phyloP scores from a whole-genome alignment of 2,329 filamentous ascomycete species.

The Fusarium sp. region DNA sequence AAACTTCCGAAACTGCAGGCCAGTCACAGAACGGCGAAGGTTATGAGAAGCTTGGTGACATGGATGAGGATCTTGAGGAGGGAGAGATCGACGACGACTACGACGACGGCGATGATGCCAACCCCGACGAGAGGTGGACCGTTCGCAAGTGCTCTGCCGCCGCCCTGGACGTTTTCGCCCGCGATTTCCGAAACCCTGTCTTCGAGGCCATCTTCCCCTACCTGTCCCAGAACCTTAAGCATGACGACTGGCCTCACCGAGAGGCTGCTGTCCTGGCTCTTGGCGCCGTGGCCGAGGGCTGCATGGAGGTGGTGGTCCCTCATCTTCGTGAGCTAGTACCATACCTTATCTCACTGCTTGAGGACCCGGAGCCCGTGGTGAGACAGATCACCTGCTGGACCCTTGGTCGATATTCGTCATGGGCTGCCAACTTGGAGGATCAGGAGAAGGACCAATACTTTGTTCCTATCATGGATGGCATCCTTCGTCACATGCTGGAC shows the following conservation, averaged over 20 bases:
- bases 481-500: slow-evolving; percentile 94
- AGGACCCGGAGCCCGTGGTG: slow-evolving; percentile 89
- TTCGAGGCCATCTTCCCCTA: slow-evolving; percentile 95
- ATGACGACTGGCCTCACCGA: slow-evolving; percentile 89
- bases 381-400: slow-evolving; percentile 99
- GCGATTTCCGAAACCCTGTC: slow-evolving; percentile 87
- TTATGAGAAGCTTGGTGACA: slow-evolving; percentile 66
- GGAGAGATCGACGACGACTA: slow-evolving; percentile 85
- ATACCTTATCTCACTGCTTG: slow-evolving; percentile 87
- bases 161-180: slow-evolving; percentile 92
- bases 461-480: slow-evolving; percentile 96
- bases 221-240: slow-evolving; percentile 87
- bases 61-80: slow-evolving; percentile 85
- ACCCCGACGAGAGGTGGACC: slow-evolving; percentile 94
- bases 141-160: slow-evolving; percentile 97
- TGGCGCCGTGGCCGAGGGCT: slow-evolving; percentile 94
- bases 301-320: slow-evolving; percentile 88
- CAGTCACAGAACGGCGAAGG: slow-evolving; percentile 64
- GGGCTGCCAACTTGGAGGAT: slow-evolving; percentile 83
- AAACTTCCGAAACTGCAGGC: slow-evolving; percentile 62
- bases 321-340: slow-evolving; percentile 91
- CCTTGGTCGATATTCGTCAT: slow-evolving; percentile 90
- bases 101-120: slow-evolving; percentile 80
- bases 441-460: slow-evolving; percentile 82
- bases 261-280: slow-evolving; percentile 95